Evolutionary conservation across 2,329 filamentous ascomycete genomes (phyloP), one percentile per base, ranked within the genome.

Genomic region (Coniochaeta ligniaria): DNA sequence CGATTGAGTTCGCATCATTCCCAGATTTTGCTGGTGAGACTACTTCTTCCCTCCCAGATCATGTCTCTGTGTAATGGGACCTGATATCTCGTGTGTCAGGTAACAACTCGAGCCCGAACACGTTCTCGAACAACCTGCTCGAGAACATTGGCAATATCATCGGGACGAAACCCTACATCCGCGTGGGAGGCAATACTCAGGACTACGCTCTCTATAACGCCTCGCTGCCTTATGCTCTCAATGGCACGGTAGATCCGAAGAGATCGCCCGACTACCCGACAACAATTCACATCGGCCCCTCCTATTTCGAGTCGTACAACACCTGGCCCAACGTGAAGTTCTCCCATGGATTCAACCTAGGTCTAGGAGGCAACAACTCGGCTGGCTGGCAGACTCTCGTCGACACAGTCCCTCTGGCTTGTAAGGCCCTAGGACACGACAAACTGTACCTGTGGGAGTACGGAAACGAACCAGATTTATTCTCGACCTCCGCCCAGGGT

Each of bases 171-270:
- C 85, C 85, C 1, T 78, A 83, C 65, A 81, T 88, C 60, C 76
- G 85, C 17, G 83, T 88, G 1, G 85, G 86, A 3, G 86, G 85
- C n/a, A 88, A 87, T 66, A 87, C 85, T 0, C 85, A 88, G 71
- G 85, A 88, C 72, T 86, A 82, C 64, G 83, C 83, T 6, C 74
- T 88, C 41, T 88, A 84, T 70, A 79, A 87, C 63, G 72, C 77
- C 1, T 78, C 76, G 4, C 78, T 85, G 6, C 68, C 75, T 1
- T 73, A 74, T 7, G 81, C 80, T 6, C 73, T 81, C 11, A 76
- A 84, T 57, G 84, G 84, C 33, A 83, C 77, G 2, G 73, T 81
- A 58, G 75, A 85, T 60, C 74, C 76, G 0, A 68, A 70, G 0
- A 75, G 78, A 24, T 84, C 83, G 0, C 62, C 71, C 0, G 84